Evolutionary conservation across 345 rosid genomes (phyloP).

Genomic region (Eutrema heterophyllum): DNA sequence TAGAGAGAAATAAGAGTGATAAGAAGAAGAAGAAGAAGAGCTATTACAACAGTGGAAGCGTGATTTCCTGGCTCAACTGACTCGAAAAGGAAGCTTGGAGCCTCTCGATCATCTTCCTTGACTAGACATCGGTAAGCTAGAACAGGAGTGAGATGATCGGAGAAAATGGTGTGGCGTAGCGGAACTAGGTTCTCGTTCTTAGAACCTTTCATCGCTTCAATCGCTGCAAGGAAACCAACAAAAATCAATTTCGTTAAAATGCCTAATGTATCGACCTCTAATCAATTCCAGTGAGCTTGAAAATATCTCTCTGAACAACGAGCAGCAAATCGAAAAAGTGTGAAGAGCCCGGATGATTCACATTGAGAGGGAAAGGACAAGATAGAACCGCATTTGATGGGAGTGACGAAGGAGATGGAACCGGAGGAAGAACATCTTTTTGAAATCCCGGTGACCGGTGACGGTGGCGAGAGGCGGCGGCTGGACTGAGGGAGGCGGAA

Average conservation of each 20-base stretch:
- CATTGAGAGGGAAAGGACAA: conserved; percentile 2
- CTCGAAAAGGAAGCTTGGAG: conserved; percentile 84
- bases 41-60: conserved; percentile 52
- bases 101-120: conserved; percentile 76
- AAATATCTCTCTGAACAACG: too few species aligned
- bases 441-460: neutral
- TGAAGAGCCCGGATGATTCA: neutral
- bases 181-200: conserved; percentile 67
- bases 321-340: neutral
- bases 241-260: neutral
- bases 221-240: conserved; percentile 30
- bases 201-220: conserved; percentile 48
- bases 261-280: neutral
- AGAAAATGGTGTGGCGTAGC: conserved; percentile 55
- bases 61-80: conserved; percentile 69
- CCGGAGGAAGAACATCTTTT: neutral
- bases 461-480: neutral
- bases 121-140: conserved; percentile 79
- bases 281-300: too few species aligned
- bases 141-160: conserved; percentile 85
- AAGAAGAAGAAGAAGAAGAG: neutral
- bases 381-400: conserved; percentile 14
- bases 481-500: neutral
- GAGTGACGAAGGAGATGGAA: neutral
- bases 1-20: neutral